Evolutionary conservation across 78 protist species (phyloP).

Genomic region (Dictyostelium brefeldianum): DNA sequence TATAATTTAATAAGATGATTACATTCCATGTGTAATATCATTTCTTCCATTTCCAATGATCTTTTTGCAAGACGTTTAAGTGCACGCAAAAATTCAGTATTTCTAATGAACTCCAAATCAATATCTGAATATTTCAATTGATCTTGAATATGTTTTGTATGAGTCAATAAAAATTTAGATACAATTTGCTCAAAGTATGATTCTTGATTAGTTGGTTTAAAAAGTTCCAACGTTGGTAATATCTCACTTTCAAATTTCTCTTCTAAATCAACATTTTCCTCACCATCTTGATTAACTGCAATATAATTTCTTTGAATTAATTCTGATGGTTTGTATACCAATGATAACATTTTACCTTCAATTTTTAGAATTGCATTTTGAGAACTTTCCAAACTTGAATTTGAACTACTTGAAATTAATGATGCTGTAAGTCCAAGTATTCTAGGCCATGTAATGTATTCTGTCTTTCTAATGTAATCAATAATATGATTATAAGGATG

Average conservation of each 20-base stretch:
- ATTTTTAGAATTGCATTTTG: not conserved
- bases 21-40: too few relatives aligned
- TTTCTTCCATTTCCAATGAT: not conserved
- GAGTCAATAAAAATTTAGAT: not conserved
- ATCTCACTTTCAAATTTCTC: not conserved
- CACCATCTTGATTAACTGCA: too few relatives aligned
- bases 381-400: not conserved
- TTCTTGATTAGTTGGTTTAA: not conserved
- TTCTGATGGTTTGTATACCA: not conserved
- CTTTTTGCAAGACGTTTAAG: not conserved
- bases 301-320: not conserved
- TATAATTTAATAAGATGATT: not conserved
- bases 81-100: not conserved
- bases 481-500: constrained; percentile 32
- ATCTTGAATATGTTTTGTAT: not conserved
- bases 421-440: constrained; percentile 36
- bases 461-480: not conserved
- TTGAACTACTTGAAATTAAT: not conserved
- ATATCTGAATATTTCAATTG: not conserved
- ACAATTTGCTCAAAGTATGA: not conserved
- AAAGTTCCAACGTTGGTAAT: not conserved
- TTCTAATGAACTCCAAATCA: not conserved
- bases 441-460: not conserved
- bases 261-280: too few relatives aligned
- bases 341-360: constrained; percentile 3